Percentiles rank a stretch among this genome's conserved stretches.
phyloP scores from a whole-genome alignment of 2,329 filamentous ascomycete species.

The Ascochyta viciae-villosae region DNA sequence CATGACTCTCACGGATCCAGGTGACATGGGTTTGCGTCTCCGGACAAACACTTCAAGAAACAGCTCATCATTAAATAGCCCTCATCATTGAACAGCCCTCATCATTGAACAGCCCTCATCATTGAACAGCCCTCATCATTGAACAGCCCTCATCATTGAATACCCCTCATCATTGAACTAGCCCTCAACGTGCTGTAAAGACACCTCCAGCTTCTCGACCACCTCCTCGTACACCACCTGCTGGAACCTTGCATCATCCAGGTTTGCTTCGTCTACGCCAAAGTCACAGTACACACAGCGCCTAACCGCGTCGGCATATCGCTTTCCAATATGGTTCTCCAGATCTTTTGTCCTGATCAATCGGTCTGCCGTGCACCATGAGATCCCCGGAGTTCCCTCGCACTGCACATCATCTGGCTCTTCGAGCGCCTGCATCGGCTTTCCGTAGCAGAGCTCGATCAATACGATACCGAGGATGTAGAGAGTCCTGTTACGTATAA shows the following conservation, averaged over 20 bases:
- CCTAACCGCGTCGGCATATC: constrained; percentile 25
- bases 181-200: constrained; percentile 19
- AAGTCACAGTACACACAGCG: constrained; percentile 29
- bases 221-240: constrained; percentile 24
- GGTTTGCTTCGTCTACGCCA: constrained; percentile 17
- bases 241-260: constrained; percentile 25
- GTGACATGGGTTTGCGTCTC: neutral
- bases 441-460: constrained; percentile 44
- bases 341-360: constrained; percentile 8
- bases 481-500: constrained; percentile 39
- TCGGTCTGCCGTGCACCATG: constrained; percentile 20
- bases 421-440: constrained; percentile 32
- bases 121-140: too few species aligned
- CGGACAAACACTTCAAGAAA: neutral
- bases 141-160: too few species aligned
- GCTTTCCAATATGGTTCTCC: neutral
- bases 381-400: constrained; percentile 18
- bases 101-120: too few species aligned
- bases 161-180: neutral
- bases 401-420: constrained; percentile 16
- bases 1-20: neutral
- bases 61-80: neutral
- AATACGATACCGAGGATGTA: constrained; percentile 45
- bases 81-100: too few species aligned
- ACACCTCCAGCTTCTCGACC: constrained; percentile 25